Evolutionary conservation across 179 eudicot genomes (phyloP), one percentile per base, ranked within the genome.

Genomic region (Carnegiea gigantea): DNA sequence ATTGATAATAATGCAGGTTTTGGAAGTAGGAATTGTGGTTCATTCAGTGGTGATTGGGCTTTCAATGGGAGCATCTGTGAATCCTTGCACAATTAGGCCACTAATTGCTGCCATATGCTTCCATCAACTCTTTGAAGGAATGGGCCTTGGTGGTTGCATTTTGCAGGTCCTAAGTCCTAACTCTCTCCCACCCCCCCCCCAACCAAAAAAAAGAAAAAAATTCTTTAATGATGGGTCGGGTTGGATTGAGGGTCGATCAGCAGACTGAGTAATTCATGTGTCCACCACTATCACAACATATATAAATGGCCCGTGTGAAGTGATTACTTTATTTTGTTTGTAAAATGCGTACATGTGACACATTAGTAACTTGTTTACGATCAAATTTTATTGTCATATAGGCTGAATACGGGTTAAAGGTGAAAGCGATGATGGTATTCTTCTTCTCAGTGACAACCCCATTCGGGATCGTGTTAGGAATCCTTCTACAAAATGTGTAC

Each of bases 91-190:
- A 67, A 87, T 85, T 15, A 81, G 73, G 46, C 85, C 88, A 5
- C 88, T 87, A 0, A 79, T 87, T 17, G 80, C 83, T 3, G 88
- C 88, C 8, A 87, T 87, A 30, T 87, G 86, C 79, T 87, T 85
- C 85, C 90, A 87, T 82, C 90, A 85, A 73, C 88, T 87, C 78
- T 85, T 87, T 79, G 90, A 87, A 70, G 88, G 90, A 43, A 87
- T 87, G 86, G 88, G 87, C 65, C 89, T 87, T 64, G 89, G 89
- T 51, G 89, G 89, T 49, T 87, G 89, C 84, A 87, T 87, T 51
- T 67, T 82, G 57, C 90, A 85, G 86, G 89, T 87, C 44, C 44
- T 40, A 40, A 5, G 9, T 40, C 6, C 44, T 40, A 2, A 0
- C 9, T 5, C 44, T 40, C 44, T 40, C 44, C 8, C 9, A 0